Percentiles rank a stretch among this genome's conserved stretches.
phyloP scores from a whole-genome alignment of 805 yeast species.

The Cyberlindnera nakhonratchasimensis region DNA sequence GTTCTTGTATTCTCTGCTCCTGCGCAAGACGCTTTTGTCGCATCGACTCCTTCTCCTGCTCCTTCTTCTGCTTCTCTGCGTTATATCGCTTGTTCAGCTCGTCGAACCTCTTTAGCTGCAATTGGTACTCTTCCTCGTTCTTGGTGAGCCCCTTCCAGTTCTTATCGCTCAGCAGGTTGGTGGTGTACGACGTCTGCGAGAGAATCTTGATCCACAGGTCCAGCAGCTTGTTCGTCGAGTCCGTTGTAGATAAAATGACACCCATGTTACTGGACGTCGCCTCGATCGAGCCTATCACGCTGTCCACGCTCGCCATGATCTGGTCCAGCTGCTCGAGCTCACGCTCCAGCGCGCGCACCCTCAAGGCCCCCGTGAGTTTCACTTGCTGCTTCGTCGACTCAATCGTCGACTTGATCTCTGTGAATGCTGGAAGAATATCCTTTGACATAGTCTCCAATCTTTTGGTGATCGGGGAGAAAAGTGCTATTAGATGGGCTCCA shows the following conservation, averaged over 20 bases:
- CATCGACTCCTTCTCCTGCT: slow-evolving; percentile 25
- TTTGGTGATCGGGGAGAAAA: neutral
- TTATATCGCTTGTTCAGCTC: slow-evolving; percentile 27
- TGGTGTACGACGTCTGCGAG: slow-evolving; percentile 57
- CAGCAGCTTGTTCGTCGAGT: slow-evolving; percentile 45
- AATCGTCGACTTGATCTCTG: slow-evolving; percentile 10
- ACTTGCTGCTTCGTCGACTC: slow-evolving; percentile 16
- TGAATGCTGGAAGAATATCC: slow-evolving; percentile 14
- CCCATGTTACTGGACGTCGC: slow-evolving; percentile 20
- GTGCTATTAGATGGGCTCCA: neutral
- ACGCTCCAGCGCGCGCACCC: slow-evolving; percentile 22
- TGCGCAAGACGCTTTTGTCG: slow-evolving; percentile 18
- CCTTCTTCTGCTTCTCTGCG: slow-evolving; percentile 23
- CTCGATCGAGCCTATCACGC: slow-evolving; percentile 22
- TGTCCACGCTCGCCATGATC: slow-evolving; percentile 22
- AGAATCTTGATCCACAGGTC: slow-evolving; percentile 61
- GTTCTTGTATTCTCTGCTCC: slow-evolving; percentile 22
- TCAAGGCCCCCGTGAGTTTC: slow-evolving; percentile 16
- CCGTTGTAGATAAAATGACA: slow-evolving; percentile 33
- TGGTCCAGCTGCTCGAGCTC: slow-evolving; percentile 24
- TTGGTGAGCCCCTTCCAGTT: slow-evolving; percentile 37
- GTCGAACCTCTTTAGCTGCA: slow-evolving; percentile 28
- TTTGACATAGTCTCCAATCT: slow-evolving; percentile 12
- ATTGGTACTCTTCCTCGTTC: slow-evolving; percentile 24
- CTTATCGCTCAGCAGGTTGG: slow-evolving; percentile 41